Conservation (phyloP, 2,329 filamentous ascomycete species). For the Thielaviopsis ethacetica region DNA sequence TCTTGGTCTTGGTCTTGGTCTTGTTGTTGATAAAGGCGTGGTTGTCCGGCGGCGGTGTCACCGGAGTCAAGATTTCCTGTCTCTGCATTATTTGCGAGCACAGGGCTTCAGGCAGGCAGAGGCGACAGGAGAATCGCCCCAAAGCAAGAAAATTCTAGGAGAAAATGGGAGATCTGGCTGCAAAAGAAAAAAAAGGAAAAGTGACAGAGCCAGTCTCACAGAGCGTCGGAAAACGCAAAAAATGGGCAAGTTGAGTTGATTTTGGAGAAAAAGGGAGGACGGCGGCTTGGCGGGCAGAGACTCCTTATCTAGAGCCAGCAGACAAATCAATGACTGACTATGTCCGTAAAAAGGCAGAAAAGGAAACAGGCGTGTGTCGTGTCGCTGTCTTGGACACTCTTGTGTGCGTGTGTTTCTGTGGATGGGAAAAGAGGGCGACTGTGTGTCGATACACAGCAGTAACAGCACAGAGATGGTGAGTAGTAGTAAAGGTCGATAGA, state of each 20-base stretch:
- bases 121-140: not conserved
- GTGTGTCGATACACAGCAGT: too few species aligned
- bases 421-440: too few species aligned
- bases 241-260: not conserved
- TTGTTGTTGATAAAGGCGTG: slow-evolving; percentile 17
- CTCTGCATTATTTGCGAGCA: slow-evolving; percentile 13
- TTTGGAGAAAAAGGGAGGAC: not conserved
- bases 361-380: too few species aligned
- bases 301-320: too few species aligned
- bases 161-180: too few species aligned
- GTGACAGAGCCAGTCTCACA: too few species aligned
- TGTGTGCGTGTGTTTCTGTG: too few species aligned
- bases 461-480: too few species aligned
- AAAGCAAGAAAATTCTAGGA: too few species aligned
- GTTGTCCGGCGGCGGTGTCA: slow-evolving; percentile 25
- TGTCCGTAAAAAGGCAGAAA: not conserved
- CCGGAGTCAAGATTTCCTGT: slow-evolving; percentile 19
- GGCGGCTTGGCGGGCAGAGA: not conserved
- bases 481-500: too few species aligned
- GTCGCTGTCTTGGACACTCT: too few species aligned
- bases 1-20: not conserved
- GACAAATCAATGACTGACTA: not conserved
- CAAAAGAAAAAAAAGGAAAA: too few species aligned
- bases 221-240: not conserved
- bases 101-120: not conserved